phyloP scores from a whole-genome alignment of 1,284 basidiomycete genomes.

The Neonothopanus nambi region DNA sequence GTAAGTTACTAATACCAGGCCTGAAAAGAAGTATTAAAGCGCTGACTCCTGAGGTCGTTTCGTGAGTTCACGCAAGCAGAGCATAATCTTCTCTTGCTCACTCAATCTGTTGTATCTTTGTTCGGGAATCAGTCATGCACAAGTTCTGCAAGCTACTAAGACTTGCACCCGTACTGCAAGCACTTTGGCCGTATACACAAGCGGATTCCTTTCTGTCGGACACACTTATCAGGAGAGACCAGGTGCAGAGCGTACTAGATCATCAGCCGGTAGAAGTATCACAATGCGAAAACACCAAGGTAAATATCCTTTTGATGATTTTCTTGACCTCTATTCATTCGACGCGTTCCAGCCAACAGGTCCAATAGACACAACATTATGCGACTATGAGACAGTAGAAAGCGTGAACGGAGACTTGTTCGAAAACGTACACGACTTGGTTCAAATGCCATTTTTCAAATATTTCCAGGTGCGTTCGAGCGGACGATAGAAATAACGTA shows the following conservation, averaged over 20 bases:
- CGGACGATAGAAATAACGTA: background rate
- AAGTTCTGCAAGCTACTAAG: slow-evolving; percentile 9
- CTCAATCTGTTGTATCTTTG: too few species aligned
- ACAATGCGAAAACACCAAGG: slow-evolving; percentile 58
- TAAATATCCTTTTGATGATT: slow-evolving; percentile 33
- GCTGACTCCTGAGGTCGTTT: too few species aligned
- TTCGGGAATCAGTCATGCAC: slow-evolving; percentile 11
- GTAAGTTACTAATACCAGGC: too few species aligned
- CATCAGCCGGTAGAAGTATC: slow-evolving; percentile 58
- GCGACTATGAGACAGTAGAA: slow-evolving; percentile 95
- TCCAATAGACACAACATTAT: slow-evolving; percentile 93
- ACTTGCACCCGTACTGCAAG: slow-evolving; percentile 12
- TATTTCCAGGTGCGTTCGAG: slow-evolving; percentile 75
- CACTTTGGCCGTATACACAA: slow-evolving; percentile 25
- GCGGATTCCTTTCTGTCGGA: slow-evolving; percentile 57
- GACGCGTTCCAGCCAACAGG: slow-evolving; percentile 72
- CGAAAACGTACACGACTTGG: slow-evolving; percentile 75
- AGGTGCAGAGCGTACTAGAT: slow-evolving; percentile 73
- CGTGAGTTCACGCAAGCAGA: too few species aligned
- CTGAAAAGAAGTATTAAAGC: too few species aligned
- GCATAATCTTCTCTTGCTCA: too few species aligned
- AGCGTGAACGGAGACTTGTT: slow-evolving; percentile 82
- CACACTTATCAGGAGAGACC: slow-evolving; percentile 53
- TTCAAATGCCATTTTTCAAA: slow-evolving; percentile 89
- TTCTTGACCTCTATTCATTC: background rate